Evolutionary conservation across 2,329 filamentous ascomycete genomes (phyloP), one percentile per base, ranked within the genome.

Genomic region (Claviceps arundinis): DNA sequence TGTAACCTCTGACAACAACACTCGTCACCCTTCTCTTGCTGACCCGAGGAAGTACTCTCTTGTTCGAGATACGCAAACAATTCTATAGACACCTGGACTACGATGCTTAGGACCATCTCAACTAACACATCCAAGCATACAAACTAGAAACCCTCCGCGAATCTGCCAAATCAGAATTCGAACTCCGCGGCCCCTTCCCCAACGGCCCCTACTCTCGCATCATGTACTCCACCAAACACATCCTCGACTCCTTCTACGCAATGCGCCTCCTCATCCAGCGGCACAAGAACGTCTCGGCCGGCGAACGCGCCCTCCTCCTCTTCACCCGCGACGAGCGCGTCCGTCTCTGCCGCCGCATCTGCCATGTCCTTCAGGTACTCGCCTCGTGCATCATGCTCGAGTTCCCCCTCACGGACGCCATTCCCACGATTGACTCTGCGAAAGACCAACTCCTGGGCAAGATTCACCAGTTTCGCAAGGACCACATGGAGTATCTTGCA

Each of bases 231-330:
- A 95, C 90, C 1, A 84, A 85, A 56, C 82, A 85, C 50, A 87
- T 96, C 68, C 80, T 97, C 4, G 90, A 96, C 67, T 85, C 88
- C 40, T 96, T 98, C 66, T 90, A 97, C 63, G 89, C 90, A 50
- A 95, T 98, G 88, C 94, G 91, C 56, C 80, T 96, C 11, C 84
- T 96, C 56, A 89, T 95, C 40, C 77, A 86, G 62, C 91, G 90
- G 61, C 87, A 91, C 54, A 73, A 84, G 11, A 78, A 78, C 40
- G 78, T 88, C 1, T 89, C 83, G 2, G 79, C 84, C 26, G 90
- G 91, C 4, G 91, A 97, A 69, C 81, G 84, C 52, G 83, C 85
- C 8, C 77, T 97, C 40, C 72, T 98, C 40, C 76, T 80, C 56
- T 89, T 87, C 64, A 97, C 93, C 1, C 76, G 80, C 4, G 73